Conservation (phyloP, 768 basidiomycete species). For the Macrocybe gigantea region DNA sequence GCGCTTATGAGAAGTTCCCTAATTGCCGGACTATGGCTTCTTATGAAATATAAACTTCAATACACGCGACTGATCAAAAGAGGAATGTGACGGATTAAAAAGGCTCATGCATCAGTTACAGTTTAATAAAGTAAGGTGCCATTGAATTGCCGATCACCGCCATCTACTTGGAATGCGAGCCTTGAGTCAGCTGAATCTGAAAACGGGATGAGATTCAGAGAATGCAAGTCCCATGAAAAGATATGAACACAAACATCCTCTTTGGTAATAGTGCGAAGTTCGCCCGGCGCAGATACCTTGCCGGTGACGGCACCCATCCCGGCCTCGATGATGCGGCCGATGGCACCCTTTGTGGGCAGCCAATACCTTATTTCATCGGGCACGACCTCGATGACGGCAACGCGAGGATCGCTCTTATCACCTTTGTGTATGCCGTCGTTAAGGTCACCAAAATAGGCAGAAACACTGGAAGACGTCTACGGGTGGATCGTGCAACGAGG, state of each 20-base stretch:
- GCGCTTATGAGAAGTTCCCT: too few species aligned
- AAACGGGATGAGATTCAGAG: neutral
- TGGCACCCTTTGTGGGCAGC: constrained; percentile 53
- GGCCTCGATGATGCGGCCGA: constrained; percentile 57
- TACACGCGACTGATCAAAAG: too few species aligned
- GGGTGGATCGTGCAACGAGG: neutral
- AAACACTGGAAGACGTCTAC: constrained; percentile 31
- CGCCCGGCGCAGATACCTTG: constrained; percentile 61
- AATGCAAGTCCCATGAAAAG: neutral
- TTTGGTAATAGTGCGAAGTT: constrained; percentile 67
- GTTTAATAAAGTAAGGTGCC: neutral
- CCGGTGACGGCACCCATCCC: constrained; percentile 58
- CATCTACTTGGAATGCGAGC: constrained; percentile 25
- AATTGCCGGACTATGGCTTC: too few species aligned
- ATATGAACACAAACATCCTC: constrained; percentile 50
- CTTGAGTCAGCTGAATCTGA: constrained; percentile 41
- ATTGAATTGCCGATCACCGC: neutral
- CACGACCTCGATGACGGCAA: constrained; percentile 72
- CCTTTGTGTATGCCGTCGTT: constrained; percentile 83
- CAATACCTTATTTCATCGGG: constrained; percentile 83
- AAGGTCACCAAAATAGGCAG: constrained; percentile 83
- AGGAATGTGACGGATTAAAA: too few species aligned
- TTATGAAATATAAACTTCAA: too few species aligned
- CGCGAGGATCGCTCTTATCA: constrained; percentile 71
- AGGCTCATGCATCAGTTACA: neutral